phyloP scores from a whole-genome alignment of 2,329 filamentous ascomycete species.

The Aspergillus candidus region DNA sequence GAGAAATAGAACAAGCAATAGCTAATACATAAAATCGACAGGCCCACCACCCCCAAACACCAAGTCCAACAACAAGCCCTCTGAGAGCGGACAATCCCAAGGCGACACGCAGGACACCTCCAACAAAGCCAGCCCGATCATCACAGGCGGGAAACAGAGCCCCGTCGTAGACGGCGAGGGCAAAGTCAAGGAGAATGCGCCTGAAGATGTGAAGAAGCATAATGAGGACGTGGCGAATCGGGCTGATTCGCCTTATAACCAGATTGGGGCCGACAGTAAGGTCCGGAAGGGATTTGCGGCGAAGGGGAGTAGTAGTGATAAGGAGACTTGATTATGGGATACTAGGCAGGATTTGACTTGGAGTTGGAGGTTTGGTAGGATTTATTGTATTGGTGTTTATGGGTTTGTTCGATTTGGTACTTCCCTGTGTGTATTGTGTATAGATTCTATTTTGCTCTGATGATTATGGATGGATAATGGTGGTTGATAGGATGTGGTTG shows the following conservation, averaged over 20 bases:
- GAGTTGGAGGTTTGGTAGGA: neutral
- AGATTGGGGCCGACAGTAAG: slow-evolving; percentile 21
- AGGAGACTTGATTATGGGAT: neutral
- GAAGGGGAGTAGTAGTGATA: neutral
- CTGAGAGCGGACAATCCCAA: neutral
- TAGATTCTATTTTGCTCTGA: too few species aligned
- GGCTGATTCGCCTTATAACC: slow-evolving; percentile 30
- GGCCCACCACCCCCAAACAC: slow-evolving; percentile 19
- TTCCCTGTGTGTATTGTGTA: too few species aligned
- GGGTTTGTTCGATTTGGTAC: too few species aligned
- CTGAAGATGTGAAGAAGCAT: slow-evolving; percentile 31
- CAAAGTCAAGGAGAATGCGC: slow-evolving; percentile 19
- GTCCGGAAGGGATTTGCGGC: slow-evolving; percentile 14
- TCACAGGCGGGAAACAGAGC: slow-evolving; percentile 25
- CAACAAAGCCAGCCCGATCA: slow-evolving; percentile 30
- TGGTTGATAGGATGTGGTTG: neutral
- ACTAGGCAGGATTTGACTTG: neutral
- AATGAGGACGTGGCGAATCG: slow-evolving; percentile 29
- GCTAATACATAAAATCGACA: neutral
- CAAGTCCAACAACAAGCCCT: neutral
- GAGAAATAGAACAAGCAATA: too few species aligned
- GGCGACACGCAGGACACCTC: slow-evolving; percentile 21
- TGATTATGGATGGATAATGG: too few species aligned
- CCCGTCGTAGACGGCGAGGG: slow-evolving; percentile 26
- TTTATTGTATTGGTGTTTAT: too few species aligned